phyloP scores from a whole-genome alignment of 257 asterid species.

The Nicotiana sylvestris region DNA sequence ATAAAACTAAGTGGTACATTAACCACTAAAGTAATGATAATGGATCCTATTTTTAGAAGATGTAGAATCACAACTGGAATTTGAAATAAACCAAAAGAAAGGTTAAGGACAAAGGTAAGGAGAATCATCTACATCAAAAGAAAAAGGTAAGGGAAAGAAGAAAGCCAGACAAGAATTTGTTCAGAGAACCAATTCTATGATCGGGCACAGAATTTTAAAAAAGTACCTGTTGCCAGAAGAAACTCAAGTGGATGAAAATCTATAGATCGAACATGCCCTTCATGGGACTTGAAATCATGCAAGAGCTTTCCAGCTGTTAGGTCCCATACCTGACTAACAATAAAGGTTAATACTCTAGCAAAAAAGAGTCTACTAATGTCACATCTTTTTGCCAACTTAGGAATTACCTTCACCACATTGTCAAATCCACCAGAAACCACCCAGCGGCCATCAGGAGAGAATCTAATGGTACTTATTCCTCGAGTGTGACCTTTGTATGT shows the following conservation, averaged over 20 bases:
- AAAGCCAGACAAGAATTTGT: background rate
- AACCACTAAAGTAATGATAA: conserved; percentile 1
- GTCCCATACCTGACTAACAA: conserved; percentile 81
- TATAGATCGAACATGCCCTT: conserved; percentile 86
- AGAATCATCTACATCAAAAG: conserved; percentile 1
- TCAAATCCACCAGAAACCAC: conserved; percentile 98
- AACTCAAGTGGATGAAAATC: conserved; percentile 97
- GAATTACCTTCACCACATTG: conserved; percentile 82
- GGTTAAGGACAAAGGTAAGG: background rate
- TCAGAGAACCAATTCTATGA: background rate
- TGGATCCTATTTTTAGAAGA: background rate
- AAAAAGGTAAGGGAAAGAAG: background rate
- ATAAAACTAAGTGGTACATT: background rate
- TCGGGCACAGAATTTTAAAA: background rate
- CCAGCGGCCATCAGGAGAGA: conserved; percentile 99
- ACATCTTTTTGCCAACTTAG: conserved; percentile 7
- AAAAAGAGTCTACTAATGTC: background rate
- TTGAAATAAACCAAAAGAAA: background rate
- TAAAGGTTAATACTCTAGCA: conserved; percentile 19
- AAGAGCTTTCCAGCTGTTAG: conserved; percentile 97
- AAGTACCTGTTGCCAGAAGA: conserved; percentile 88
- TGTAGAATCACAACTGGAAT: background rate
- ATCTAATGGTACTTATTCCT: conserved; percentile 85
- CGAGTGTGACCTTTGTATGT: conserved; percentile 97
- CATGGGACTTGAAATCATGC: conserved; percentile 93